Evolutionary conservation across 495 filamentous ascomycete genomes (phyloP).

Genomic region (Usnea hakonensis): DNA sequence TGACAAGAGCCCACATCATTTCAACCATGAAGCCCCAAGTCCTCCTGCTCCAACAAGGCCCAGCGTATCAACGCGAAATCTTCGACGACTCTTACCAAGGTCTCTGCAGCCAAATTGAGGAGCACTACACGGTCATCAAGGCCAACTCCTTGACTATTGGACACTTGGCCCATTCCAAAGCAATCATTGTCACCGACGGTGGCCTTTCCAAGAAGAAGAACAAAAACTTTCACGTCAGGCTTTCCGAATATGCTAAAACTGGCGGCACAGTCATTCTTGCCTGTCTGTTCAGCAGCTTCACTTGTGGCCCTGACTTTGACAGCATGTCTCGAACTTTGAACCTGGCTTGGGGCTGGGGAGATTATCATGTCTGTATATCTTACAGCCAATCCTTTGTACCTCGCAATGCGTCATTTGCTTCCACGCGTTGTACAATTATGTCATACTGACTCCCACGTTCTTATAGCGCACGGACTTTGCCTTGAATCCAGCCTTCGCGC

Average conservation of each 20-base stretch:
- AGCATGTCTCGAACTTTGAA: constrained; percentile 18
- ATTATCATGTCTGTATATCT: too few species aligned
- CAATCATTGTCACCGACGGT: constrained; percentile 5
- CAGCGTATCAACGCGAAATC: not conserved
- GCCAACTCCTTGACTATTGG: not conserved
- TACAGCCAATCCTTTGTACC: too few species aligned
- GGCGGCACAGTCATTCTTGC: constrained; percentile 28
- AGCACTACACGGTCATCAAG: not conserved
- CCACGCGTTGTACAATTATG: too few species aligned
- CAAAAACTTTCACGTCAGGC: constrained; percentile 7
- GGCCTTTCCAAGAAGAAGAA: not conserved
- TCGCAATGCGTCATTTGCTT: too few species aligned
- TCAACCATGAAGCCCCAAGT: not conserved
- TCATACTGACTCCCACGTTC: too few species aligned
- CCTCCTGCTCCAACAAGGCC: not conserved
- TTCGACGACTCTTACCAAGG: not conserved
- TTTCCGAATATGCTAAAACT: constrained; percentile 8
- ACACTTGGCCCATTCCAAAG: not conserved
- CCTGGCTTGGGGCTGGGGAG: constrained; percentile 33
- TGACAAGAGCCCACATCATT: not conserved
- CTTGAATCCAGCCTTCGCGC: constrained; percentile 16
- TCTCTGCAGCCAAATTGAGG: not conserved
- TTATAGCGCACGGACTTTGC: constrained; percentile 27
- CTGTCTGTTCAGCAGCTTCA: constrained; percentile 29
- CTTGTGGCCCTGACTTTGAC: not conserved